Conservation (phyloP, 2,329 filamentous ascomycete species). For the Fusarium virguliforme region DNA sequence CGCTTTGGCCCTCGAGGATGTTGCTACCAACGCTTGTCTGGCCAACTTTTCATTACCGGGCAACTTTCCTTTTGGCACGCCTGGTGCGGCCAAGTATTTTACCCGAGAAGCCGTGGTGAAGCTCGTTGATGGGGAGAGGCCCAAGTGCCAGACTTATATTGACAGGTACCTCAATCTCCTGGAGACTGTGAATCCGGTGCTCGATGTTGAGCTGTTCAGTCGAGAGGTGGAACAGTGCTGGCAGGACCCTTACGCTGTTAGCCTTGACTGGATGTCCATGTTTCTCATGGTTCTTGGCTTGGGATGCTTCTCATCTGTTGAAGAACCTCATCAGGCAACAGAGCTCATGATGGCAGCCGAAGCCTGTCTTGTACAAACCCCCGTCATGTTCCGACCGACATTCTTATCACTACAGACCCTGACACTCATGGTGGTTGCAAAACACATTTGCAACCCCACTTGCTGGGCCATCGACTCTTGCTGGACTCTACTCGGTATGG, state of each 20-base stretch:
- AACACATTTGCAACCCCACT: conserved; percentile 57
- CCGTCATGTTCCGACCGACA: conserved; percentile 58
- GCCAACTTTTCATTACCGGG: conserved; percentile 56
- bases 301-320: conserved; percentile 53
- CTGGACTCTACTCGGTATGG: conserved; percentile 55
- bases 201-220: conserved; percentile 53
- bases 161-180: conserved; percentile 53
- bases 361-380: conserved; percentile 58
- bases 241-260: conserved; percentile 51
- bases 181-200: conserved; percentile 56
- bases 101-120: conserved; percentile 53
- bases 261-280: conserved; percentile 55
- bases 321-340: conserved; percentile 54
- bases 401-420: conserved; percentile 53
- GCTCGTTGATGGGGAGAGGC: conserved; percentile 51
- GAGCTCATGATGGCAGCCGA: conserved; percentile 58
- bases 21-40: conserved; percentile 57
- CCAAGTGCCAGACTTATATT: conserved; percentile 50
- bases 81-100: conserved; percentile 55
- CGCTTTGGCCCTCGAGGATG: conserved; percentile 51
- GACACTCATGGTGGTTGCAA: conserved; percentile 56
- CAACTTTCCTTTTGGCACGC: conserved; percentile 59
- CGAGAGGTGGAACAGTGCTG: conserved; percentile 55
- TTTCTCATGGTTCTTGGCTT: conserved; percentile 58
- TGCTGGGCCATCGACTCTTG: conserved; percentile 58